Evolutionary conservation across 2,329 filamentous ascomycete species (phyloP).

Genomic region (Plectosphaerella sp.): DNA sequence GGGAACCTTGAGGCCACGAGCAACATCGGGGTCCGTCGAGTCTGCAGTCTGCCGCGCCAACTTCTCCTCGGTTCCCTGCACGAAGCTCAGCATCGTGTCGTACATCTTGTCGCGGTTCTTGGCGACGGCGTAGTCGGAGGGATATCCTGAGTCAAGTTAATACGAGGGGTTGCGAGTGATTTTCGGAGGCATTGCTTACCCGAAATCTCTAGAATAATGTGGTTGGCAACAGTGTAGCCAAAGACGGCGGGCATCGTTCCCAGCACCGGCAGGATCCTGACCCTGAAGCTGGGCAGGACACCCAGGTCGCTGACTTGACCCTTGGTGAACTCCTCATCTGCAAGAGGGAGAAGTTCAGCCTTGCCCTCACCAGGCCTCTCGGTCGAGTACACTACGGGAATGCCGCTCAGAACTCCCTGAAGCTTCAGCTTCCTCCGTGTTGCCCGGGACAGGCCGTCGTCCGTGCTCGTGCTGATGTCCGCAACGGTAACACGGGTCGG

Average conservation of each 20-base stretch:
- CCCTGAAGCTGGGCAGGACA: slow-evolving; percentile 86
- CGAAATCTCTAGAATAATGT: slow-evolving; percentile 77
- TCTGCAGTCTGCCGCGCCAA: slow-evolving; percentile 35
- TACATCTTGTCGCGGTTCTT: slow-evolving; percentile 91
- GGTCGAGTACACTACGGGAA: slow-evolving; percentile 88
- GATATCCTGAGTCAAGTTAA: slow-evolving; percentile 58
- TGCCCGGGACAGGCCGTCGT: slow-evolving; percentile 82
- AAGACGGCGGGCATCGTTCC: slow-evolving; percentile 98
- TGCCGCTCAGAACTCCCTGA: slow-evolving; percentile 75
- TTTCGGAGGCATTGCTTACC: slow-evolving; percentile 20
- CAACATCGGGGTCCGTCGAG: slow-evolving; percentile 32
- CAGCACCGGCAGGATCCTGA: slow-evolving; percentile 89
- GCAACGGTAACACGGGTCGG: slow-evolving; percentile 82
- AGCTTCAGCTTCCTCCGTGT: slow-evolving; percentile 76
- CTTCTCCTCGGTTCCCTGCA: slow-evolving; percentile 65
- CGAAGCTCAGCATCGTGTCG: slow-evolving; percentile 69
- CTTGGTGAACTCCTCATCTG: slow-evolving; percentile 83
- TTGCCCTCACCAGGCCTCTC: slow-evolving; percentile 90
- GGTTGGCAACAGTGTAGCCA: slow-evolving; percentile 86
- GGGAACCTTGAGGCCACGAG: slow-evolving; percentile 72
- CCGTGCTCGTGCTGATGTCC: slow-evolving; percentile 82
- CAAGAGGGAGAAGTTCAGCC: slow-evolving; percentile 78
- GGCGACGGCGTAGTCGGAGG: slow-evolving; percentile 73
- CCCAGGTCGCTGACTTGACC: slow-evolving; percentile 83
- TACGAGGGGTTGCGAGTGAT: not conserved